Percentiles rank a stretch among this genome's conserved stretches.
These are phyloP conservation scores for Taphrina confusa DNA, from an alignment of 1,139 yeast genomes.

Conservation along the genomic window DNA sequence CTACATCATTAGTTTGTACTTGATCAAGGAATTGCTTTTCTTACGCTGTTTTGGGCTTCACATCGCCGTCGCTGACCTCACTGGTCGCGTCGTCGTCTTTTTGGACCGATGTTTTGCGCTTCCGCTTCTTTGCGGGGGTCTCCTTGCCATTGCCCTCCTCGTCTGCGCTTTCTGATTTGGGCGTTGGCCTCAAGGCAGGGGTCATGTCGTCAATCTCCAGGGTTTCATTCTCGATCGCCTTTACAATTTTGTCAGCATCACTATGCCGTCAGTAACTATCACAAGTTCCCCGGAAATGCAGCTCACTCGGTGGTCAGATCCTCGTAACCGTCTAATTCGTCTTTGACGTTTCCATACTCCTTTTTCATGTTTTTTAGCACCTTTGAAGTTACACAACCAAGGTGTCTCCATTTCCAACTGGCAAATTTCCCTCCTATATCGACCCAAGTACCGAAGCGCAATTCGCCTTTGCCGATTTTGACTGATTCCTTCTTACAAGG, in stretches of 20 bases:
- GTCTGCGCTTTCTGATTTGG: not conserved
- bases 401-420: slow-evolving; percentile 29
- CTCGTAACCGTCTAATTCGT: slow-evolving; percentile 22
- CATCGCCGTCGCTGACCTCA: not conserved
- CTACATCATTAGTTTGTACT: too few relatives aligned
- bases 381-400: slow-evolving; percentile 25
- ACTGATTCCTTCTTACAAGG: slow-evolving; percentile 17
- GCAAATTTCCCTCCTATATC: slow-evolving; percentile 7
- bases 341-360: slow-evolving; percentile 8
- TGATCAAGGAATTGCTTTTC: not conserved
- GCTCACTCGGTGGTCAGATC: slow-evolving; percentile 5
- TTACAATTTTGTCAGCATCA: slow-evolving; percentile 3
- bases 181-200: slow-evolving; percentile 1
- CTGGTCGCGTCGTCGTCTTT: not conserved
- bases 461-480: slow-evolving; percentile 30
- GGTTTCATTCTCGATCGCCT: slow-evolving; percentile 6
- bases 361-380: slow-evolving; percentile 20
- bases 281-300: not conserved
- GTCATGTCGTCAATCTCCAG: slow-evolving; percentile 15
- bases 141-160: not conserved
- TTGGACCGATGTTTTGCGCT: not conserved
- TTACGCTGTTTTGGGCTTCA: not conserved
- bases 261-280: not conserved
- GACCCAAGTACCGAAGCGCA: slow-evolving; percentile 33
- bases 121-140: not conserved